These are phyloP conservation scores for Pleurotus tuoliensis DNA, from an alignment of 768 basidiomycete genomes.

Conservation along the genomic window DNA sequence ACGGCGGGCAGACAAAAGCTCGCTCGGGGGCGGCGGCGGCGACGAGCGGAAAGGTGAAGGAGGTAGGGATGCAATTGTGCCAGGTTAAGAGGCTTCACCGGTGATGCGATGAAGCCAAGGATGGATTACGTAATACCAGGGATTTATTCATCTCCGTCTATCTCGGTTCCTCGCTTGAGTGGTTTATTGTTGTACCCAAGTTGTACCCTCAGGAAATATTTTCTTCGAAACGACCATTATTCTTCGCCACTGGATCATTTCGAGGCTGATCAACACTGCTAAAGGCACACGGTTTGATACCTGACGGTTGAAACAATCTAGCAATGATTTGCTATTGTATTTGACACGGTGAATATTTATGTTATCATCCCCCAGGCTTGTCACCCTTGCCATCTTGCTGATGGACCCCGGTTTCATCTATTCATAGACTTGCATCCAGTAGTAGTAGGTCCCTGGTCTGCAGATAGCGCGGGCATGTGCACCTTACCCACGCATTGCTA, in stretches of 20 bases:
- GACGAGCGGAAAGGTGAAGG: background rate
- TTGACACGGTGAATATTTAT: too few relatives aligned
- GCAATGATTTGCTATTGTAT: too few relatives aligned
- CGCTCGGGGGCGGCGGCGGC: background rate
- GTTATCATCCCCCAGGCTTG: slow-evolving; percentile 15
- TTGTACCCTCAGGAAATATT: slow-evolving; percentile 2
- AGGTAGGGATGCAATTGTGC: background rate
- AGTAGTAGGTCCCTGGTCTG: too few relatives aligned
- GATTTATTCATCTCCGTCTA: slow-evolving; percentile 7
- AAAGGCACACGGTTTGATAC: too few relatives aligned
- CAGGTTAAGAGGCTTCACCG: background rate
- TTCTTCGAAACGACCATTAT: background rate
- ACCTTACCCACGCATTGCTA: too few relatives aligned
- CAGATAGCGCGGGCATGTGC: too few relatives aligned
- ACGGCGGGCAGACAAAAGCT: background rate
- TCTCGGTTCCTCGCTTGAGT: slow-evolving; percentile 5
- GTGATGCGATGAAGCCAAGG: background rate
- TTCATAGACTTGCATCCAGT: background rate
- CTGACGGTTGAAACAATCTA: too few relatives aligned
- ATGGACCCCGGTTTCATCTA: slow-evolving; percentile 1
- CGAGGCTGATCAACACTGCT: too few relatives aligned
- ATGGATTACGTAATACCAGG: slow-evolving; percentile 2
- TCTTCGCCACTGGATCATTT: too few relatives aligned
- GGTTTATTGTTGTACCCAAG: slow-evolving; percentile 6
- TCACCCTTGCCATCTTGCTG: slow-evolving; percentile 7